phyloP scores from a whole-genome alignment of 2,329 filamentous ascomycete species.

The Penicillium olsonii region DNA sequence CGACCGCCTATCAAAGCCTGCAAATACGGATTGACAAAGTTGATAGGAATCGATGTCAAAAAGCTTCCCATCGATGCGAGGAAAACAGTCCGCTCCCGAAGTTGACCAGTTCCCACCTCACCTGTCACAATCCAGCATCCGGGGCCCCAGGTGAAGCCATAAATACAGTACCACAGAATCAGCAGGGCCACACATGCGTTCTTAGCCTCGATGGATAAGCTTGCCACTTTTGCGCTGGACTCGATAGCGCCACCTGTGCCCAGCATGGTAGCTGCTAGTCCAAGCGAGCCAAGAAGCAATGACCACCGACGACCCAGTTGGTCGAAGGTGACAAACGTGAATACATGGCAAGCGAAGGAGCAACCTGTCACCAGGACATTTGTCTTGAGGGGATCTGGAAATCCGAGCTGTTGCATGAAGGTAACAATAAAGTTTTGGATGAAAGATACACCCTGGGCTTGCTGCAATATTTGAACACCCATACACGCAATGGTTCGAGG shows the following conservation, averaged over 20 bases:
- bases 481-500: background rate
- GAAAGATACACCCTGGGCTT: background rate
- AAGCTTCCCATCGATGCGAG: conserved; percentile 2
- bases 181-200: background rate
- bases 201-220: background rate
- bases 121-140: conserved; percentile 2
- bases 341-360: background rate
- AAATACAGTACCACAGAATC: conserved; percentile 6
- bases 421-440: background rate
- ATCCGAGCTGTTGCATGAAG: background rate
- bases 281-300: background rate
- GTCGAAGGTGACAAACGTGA: background rate
- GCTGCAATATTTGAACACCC: background rate
- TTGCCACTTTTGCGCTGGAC: background rate
- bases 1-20: background rate
- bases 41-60: background rate
- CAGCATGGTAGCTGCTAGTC: background rate
- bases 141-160: conserved; percentile 2
- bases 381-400: background rate
- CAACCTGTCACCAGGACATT: background rate
- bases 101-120: conserved; percentile 1
- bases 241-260: conserved; percentile 3
- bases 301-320: background rate
- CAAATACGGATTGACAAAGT: conserved; percentile 2
- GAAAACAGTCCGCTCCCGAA: background rate